Evolutionary conservation across 495 filamentous ascomycete species (phyloP).

Genomic region (Chaetomium cochliodes): DNA sequence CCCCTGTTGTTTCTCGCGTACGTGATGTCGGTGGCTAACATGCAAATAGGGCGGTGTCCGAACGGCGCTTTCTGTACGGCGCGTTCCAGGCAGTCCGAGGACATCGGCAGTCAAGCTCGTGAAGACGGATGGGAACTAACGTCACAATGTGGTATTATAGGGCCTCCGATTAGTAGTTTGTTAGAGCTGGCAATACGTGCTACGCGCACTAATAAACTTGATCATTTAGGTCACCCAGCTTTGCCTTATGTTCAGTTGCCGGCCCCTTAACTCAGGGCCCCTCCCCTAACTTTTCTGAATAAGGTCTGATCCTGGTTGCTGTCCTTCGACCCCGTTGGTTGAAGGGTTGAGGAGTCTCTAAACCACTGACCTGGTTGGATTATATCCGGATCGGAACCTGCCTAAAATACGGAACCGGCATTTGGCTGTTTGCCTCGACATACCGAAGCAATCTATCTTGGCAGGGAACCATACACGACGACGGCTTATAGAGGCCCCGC

Average conservation of each 20-base stretch:
- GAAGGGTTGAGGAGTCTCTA: no score
- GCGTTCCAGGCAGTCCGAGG: slow-evolving; percentile 48
- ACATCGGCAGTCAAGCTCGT: slow-evolving; percentile 23
- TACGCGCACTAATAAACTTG: no score
- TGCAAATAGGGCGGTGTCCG: slow-evolving; percentile 54
- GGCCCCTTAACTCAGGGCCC: no score
- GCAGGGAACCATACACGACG: background rate
- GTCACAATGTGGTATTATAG: no score
- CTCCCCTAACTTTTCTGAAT: no score
- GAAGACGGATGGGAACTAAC: background rate
- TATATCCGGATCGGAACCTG: slow-evolving; percentile 5
- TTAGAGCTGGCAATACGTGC: no score
- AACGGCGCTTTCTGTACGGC: slow-evolving; percentile 56
- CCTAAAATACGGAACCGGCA: background rate
- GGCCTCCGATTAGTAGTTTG: no score
- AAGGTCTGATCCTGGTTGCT: no score
- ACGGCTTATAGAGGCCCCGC: background rate
- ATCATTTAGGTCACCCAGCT: no score
- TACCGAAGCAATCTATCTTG: background rate
- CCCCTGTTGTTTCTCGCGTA: slow-evolving; percentile 13
- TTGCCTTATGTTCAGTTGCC: no score
- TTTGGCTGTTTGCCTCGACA: slow-evolving; percentile 1
- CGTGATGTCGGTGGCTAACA: slow-evolving; percentile 26
- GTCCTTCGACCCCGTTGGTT: no score
- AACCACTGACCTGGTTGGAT: background rate